phyloP scores from a whole-genome alignment of 169 alveolate genomes.

The Plasmodium reichenowi region DNA sequence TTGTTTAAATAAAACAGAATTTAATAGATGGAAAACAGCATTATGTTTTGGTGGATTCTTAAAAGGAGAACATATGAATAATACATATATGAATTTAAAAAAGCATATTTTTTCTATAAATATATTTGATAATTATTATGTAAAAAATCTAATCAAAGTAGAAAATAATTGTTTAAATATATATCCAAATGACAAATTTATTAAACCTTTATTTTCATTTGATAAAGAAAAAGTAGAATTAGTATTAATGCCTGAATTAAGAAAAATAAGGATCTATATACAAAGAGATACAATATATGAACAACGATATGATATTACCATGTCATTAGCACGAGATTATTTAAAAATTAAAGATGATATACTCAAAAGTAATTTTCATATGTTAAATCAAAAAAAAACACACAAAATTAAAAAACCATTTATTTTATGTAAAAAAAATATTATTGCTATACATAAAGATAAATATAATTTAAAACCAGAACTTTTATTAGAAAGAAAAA shows the following conservation, averaged over 20 bases:
- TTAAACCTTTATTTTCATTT: slow-evolving; percentile 79
- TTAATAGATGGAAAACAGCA: slow-evolving; percentile 85
- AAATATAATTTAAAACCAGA: slow-evolving; percentile 81
- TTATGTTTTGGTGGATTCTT: slow-evolving; percentile 84
- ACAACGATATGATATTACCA: slow-evolving; percentile 82
- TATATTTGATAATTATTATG: slow-evolving; percentile 77
- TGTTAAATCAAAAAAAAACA: slow-evolving; percentile 57
- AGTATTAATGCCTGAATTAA: slow-evolving; percentile 61
- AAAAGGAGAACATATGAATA: slow-evolving; percentile 25
- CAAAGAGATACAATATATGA: slow-evolving; percentile 80
- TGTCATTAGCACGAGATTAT: slow-evolving; percentile 82
- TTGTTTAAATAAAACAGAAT: slow-evolving; percentile 81
- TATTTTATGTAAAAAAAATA: slow-evolving; percentile 78
- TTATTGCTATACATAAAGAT: slow-evolving; percentile 79
- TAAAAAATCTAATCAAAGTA: slow-evolving; percentile 37
- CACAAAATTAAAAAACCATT: slow-evolving; percentile 77
- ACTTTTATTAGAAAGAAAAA: slow-evolving; percentile 75
- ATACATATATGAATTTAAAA: slow-evolving; percentile 75
- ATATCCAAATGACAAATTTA: slow-evolving; percentile 72
- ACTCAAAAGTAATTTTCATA: slow-evolving; percentile 49
- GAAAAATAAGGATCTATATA: slow-evolving; percentile 80
- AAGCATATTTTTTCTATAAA: slow-evolving; percentile 85
- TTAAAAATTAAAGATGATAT: slow-evolving; percentile 29
- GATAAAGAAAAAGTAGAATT: slow-evolving; percentile 75
- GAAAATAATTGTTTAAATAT: slow-evolving; percentile 59